Conservation (phyloP, 2,329 filamentous ascomycete species). For the Microdochium paspali region DNA sequence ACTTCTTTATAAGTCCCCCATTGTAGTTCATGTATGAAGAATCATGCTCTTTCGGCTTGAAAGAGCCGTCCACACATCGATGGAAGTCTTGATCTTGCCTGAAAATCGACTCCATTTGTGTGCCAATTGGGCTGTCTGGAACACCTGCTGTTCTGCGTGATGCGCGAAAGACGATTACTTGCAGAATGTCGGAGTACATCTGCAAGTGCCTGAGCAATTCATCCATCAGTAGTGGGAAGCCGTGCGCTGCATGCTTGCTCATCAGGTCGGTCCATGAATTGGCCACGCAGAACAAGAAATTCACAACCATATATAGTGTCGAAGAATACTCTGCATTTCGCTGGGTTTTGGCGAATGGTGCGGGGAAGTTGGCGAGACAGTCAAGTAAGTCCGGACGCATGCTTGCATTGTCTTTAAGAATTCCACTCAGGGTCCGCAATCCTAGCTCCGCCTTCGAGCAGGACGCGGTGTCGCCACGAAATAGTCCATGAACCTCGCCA, state of each 20-base stretch:
- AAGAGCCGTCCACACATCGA: slow-evolving; percentile 10
- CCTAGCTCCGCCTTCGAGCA: slow-evolving; percentile 23
- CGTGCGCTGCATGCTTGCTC: slow-evolving; percentile 22
- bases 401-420: slow-evolving; percentile 27
- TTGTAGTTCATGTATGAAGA: neutral
- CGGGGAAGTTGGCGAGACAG: slow-evolving; percentile 28
- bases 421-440: slow-evolving; percentile 21
- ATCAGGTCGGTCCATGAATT: slow-evolving; percentile 27
- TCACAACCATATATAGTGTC: slow-evolving; percentile 4
- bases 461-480: slow-evolving; percentile 8
- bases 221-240: slow-evolving; percentile 45
- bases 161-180: slow-evolving; percentile 43
- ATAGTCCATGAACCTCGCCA: slow-evolving; percentile 17
- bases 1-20: neutral
- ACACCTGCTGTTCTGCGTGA: slow-evolving; percentile 36
- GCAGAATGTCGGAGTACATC: slow-evolving; percentile 40
- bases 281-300: slow-evolving; percentile 33
- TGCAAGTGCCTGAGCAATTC: slow-evolving; percentile 40
- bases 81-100: slow-evolving; percentile 22
- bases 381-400: slow-evolving; percentile 15
- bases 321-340: slow-evolving; percentile 8
- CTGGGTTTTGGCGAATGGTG: slow-evolving; percentile 6
- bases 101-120: slow-evolving; percentile 25
- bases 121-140: slow-evolving; percentile 20
- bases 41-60: slow-evolving; percentile 1